phyloP scores from a whole-genome alignment of 306 rosid species.

The Prunus mongolica region DNA sequence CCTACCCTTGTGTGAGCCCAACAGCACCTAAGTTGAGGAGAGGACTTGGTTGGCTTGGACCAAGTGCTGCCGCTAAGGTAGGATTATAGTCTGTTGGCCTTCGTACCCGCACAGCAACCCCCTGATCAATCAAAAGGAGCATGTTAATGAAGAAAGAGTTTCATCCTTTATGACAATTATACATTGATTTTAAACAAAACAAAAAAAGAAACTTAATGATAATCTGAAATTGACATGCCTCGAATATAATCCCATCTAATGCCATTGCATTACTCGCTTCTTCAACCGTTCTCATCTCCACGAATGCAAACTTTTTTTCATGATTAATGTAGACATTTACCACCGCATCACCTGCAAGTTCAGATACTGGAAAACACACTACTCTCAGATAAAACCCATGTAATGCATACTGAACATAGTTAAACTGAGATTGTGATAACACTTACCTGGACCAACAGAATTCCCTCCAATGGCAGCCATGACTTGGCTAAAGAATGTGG shows the following conservation, averaged over 20 bases:
- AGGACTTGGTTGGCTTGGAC: slow-evolving; percentile 81
- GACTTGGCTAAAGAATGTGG: slow-evolving; percentile 74
- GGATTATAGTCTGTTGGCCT: slow-evolving; percentile 88
- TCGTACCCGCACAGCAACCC: slow-evolving; percentile 75
- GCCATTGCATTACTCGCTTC: slow-evolving; percentile 95
- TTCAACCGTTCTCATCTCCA: slow-evolving; percentile 90
- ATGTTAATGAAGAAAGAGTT: not conserved
- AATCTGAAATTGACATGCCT: slow-evolving; percentile 36
- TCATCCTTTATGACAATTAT: not conserved
- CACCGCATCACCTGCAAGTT: slow-evolving; percentile 66
- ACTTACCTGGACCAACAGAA: slow-evolving; percentile 65
- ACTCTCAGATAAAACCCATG: slow-evolving; percentile 15
- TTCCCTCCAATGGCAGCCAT: slow-evolving; percentile 83
- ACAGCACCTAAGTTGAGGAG: slow-evolving; percentile 69
- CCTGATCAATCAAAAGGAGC: slow-evolving; percentile 42
- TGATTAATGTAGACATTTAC: slow-evolving; percentile 84
- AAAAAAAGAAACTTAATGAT: not conserved
- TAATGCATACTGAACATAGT: not conserved
- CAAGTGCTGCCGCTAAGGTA: slow-evolving; percentile 69
- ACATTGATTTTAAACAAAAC: not conserved
- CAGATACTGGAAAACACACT: slow-evolving; percentile 28
- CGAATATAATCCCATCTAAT: slow-evolving; percentile 78
- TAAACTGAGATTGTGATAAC: not conserved
- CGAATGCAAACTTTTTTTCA: slow-evolving; percentile 85
- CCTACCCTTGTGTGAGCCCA: slow-evolving; percentile 64